These are phyloP conservation scores for Zostera marina DNA, from an alignment of 116 monocot species.

Conservation along the genomic window DNA sequence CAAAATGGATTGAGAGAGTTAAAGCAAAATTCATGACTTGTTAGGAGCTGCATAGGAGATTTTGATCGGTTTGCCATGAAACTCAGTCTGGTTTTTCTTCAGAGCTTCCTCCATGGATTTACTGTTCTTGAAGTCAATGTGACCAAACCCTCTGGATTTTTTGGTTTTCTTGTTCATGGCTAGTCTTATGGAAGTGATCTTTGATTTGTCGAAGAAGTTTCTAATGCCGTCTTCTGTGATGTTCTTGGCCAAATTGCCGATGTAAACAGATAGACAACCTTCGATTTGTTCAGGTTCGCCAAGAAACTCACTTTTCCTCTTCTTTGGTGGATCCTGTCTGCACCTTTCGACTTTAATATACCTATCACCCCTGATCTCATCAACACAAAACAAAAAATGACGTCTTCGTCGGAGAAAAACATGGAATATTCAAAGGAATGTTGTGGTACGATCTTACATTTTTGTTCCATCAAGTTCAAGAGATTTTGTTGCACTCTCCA, in stretches of 20 bases:
- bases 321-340: slow-evolving; percentile 32
- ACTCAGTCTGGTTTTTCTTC: slow-evolving; percentile 38
- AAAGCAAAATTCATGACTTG: background rate
- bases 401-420: background rate
- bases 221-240: slow-evolving; percentile 52
- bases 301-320: slow-evolving; percentile 34
- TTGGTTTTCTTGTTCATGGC: slow-evolving; percentile 38
- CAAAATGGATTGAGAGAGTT: too few relatives aligned
- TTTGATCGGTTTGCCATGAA: slow-evolving; percentile 38
- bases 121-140: slow-evolving; percentile 56
- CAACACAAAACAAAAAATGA: background rate
- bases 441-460: background rate
- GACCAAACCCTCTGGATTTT: slow-evolving; percentile 40
- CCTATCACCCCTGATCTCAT: slow-evolving; percentile 35
- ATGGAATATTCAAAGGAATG: background rate
- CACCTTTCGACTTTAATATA: slow-evolving; percentile 46
- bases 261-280: slow-evolving; percentile 40
- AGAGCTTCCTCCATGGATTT: slow-evolving; percentile 54
- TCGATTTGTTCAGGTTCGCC: slow-evolving; percentile 36
- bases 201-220: slow-evolving; percentile 24
- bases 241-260: slow-evolving; percentile 51
- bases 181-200: slow-evolving; percentile 40
- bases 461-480: slow-evolving; percentile 1
- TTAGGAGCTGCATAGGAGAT: slow-evolving; percentile 37
- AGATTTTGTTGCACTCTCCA: slow-evolving; percentile 1